Evolutionary conservation across 441 rosid species (phyloP), one percentile per base, ranked within the genome.

Genomic region (California macrophylla): DNA sequence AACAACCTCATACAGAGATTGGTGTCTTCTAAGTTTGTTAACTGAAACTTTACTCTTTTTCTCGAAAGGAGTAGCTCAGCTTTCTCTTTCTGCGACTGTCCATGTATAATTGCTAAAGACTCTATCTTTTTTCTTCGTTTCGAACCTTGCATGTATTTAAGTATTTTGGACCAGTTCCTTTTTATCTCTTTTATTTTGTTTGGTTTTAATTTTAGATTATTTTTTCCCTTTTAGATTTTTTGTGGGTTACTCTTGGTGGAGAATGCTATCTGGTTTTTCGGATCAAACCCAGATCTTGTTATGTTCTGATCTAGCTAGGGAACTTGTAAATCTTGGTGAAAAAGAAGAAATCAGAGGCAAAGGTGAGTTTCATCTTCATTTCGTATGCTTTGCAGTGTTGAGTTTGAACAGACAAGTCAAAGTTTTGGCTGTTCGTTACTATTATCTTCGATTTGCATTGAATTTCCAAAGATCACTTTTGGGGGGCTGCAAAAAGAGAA

Each of bases 261-360:
- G 45, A 69, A 69, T 73, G 77, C 50, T 76, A 16, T 32, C n/a
- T 66, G 74, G 79, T 68, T 76, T 47, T 68, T 23, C 66, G 71
- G 86, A 81, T 80, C 85, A 79, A 71, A 72, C 70, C 79, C 75
- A 72, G 85, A 85, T 83, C 91, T 79, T 75, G 77, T 45, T 70
- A 26, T 24, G 66, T 67, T 76, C 70, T 74, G 84, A 79, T 82
- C 82, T 69, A 29, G 66, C 69, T 67, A 6, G 16, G 62, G 60
- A 58, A 21, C 66, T 66, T 69, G 63, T 69, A 71, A 66, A 70
- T 72, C 75, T 29, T 29, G 50, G 69, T 60, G 71, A 61, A 73
- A 61, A 58, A 50, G 77, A 74, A 67, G 71, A 58, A 45, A 58
- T 62, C 64, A 54, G 80, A 45, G 45, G 6, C 25, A 60, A 50